phyloP scores from a whole-genome alignment of 495 filamentous ascomycete species.

The Stereocaulon alpinum region DNA sequence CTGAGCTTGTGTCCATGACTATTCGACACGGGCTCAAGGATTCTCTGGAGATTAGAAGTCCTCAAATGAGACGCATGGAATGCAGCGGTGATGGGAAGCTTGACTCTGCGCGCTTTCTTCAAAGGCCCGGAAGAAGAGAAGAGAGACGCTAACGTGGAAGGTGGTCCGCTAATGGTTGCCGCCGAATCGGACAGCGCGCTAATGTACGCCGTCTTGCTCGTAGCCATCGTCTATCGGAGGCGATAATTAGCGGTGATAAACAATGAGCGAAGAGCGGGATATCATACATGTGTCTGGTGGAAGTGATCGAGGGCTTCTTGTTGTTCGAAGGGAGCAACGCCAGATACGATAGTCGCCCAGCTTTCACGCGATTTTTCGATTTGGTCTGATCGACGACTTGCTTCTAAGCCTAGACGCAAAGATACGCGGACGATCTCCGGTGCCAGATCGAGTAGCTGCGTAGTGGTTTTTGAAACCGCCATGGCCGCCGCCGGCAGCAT shows the following conservation, averaged over 20 bases:
- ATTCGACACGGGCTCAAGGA: not conserved
- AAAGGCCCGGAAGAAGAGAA: conserved; percentile 10
- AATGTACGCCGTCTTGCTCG: conserved; percentile 29
- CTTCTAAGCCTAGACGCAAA: conserved; percentile 12
- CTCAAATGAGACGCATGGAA: conserved; percentile 13
- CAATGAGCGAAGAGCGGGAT: not conserved
- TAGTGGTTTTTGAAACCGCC: conserved; percentile 8
- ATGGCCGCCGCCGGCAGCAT: conserved; percentile 14
- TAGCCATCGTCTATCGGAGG: conserved; percentile 2
- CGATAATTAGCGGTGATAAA: not conserved
- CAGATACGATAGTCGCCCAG: conserved; percentile 36
- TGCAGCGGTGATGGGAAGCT: conserved; percentile 10
- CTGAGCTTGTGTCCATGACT: not conserved
- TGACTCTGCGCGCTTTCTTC: conserved; percentile 4
- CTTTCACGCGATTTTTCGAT: conserved; percentile 20
- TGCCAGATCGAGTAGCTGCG: conserved; percentile 10
- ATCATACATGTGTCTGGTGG: conserved; percentile 20
- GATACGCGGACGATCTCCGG: conserved; percentile 15
- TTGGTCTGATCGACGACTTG: conserved; percentile 6
- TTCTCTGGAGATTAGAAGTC: not conserved
- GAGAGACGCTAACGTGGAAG: conserved; percentile 18
- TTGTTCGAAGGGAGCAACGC: conserved; percentile 25
- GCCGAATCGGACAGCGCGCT: conserved; percentile 30
- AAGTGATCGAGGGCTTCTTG: conserved; percentile 30
- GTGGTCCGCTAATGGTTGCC: conserved; percentile 36